Percentiles rank a stretch among this genome's conserved stretches.
Conservation (phyloP, 2,329 filamentous ascomycete species). For the Arthrobotrys pseudoclavata region DNA sequence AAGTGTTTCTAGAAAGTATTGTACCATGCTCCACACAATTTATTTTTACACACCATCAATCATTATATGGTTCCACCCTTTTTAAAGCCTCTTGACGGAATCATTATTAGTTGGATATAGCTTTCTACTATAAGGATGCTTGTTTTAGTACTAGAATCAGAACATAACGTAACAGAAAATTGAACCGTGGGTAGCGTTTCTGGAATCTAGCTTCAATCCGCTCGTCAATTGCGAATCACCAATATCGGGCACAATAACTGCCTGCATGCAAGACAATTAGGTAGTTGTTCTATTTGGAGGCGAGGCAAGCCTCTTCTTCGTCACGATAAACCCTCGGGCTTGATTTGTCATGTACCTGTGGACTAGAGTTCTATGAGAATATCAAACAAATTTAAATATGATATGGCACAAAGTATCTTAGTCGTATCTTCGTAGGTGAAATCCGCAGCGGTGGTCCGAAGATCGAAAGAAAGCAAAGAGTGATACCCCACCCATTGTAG, state of each 20-base stretch:
- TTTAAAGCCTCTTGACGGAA: too few relatives aligned
- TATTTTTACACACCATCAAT: too few relatives aligned
- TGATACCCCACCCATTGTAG: background rate
- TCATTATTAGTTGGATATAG: too few relatives aligned
- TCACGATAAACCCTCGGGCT: background rate
- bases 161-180: background rate
- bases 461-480: background rate
- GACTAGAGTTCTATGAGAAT: background rate
- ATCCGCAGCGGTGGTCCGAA: background rate
- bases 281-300: background rate
- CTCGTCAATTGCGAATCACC: background rate
- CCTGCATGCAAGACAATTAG: too few relatives aligned
- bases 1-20: background rate
- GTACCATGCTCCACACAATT: too few relatives aligned
- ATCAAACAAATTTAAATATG: conserved; percentile 45
- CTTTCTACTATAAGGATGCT: too few relatives aligned
- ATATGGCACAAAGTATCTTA: conserved; percentile 37
- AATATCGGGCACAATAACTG: background rate
- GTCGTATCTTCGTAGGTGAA: background rate
- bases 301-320: background rate
- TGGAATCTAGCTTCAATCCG: background rate
- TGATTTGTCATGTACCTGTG: conserved; percentile 28
- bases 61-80: too few relatives aligned
- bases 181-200: background rate
- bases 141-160: background rate